phyloP scores from a whole-genome alignment of 1,139 yeast genomes.

The Pneumocystis wakefieldiae region DNA sequence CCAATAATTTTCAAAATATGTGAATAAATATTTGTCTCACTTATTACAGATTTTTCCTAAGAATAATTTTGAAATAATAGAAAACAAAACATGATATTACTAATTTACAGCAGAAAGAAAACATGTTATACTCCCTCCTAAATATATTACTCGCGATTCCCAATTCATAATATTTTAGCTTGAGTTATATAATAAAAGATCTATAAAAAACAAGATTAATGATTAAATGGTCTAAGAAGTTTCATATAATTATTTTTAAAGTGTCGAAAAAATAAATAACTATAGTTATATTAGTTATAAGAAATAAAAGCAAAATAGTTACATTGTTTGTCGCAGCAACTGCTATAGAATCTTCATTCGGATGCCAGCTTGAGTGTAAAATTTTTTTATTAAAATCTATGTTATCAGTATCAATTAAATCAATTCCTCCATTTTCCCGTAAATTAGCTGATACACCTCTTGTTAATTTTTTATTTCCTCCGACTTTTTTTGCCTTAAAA shows the following conservation, averaged over 20 bases:
- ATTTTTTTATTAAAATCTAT: slow-evolving; percentile 92
- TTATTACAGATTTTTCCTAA: background rate
- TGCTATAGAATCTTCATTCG: slow-evolving; percentile 88
- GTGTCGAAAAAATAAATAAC: slow-evolving; percentile 29
- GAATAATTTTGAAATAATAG: background rate
- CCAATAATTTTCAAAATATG: background rate
- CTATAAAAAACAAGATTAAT: background rate
- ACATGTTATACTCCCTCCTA: background rate
- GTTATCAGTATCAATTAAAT: slow-evolving; percentile 42
- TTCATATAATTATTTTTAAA: slow-evolving; percentile 13
- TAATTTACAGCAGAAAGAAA: background rate
- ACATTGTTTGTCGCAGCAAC: slow-evolving; percentile 96
- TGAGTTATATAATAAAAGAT: background rate
- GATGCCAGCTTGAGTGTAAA: slow-evolving; percentile 96
- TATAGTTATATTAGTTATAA: background rate
- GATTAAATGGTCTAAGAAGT: background rate
- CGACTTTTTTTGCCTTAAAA: slow-evolving; percentile 60
- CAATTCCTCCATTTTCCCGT: slow-evolving; percentile 16
- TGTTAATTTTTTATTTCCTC: background rate
- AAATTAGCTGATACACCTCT: slow-evolving; percentile 12
- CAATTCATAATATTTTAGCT: background rate
- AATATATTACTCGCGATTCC: background rate
- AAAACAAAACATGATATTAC: background rate
- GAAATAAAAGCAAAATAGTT: slow-evolving; percentile 45
- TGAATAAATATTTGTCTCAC: background rate